These are phyloP conservation scores for Moniliophthora roreri DNA, from an alignment of 1,284 basidiomycete species.

Conservation along the genomic window DNA sequence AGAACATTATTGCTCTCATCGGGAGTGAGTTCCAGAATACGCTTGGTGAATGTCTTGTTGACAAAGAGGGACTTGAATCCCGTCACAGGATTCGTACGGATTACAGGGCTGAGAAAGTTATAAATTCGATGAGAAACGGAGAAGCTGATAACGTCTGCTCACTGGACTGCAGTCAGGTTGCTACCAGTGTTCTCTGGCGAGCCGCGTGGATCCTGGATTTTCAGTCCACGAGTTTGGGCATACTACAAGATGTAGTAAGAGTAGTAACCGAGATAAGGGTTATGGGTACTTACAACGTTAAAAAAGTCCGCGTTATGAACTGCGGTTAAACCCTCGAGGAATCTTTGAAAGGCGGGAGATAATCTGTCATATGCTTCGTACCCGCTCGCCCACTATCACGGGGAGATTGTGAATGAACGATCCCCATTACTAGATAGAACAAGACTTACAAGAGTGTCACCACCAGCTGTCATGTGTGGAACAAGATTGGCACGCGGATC, in stretches of 20 bases:
- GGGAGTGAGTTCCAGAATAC: conserved; percentile 57
- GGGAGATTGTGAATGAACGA: neutral
- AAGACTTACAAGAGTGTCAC: conserved; percentile 47
- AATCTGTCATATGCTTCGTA: conserved; percentile 68
- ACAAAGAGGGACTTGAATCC: conserved; percentile 70
- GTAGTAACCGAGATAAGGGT: neutral
- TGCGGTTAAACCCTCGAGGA: conserved; percentile 62
- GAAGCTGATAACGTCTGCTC: conserved; percentile 17
- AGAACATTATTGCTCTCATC: conserved; percentile 59
- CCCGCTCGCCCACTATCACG: conserved; percentile 28
- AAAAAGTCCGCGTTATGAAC: conserved; percentile 57
- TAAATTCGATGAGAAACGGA: neutral
- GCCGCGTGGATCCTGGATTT: conserved; percentile 45
- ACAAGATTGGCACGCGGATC: neutral
- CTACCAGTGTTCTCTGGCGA: conserved; percentile 60
- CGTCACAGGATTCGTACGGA: conserved; percentile 60
- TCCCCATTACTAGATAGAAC: neutral
- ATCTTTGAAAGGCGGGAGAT: conserved; percentile 52
- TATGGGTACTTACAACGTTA: conserved; percentile 29
- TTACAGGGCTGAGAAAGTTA: conserved; percentile 37
- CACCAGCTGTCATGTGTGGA: conserved; percentile 34
- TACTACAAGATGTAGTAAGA: conserved; percentile 20
- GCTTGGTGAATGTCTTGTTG: conserved; percentile 63
- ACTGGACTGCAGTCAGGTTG: conserved; percentile 57
- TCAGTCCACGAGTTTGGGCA: conserved; percentile 24